Conservation (phyloP, 139 green algal species). For the Tetradesmus lagerheimii region DNA sequence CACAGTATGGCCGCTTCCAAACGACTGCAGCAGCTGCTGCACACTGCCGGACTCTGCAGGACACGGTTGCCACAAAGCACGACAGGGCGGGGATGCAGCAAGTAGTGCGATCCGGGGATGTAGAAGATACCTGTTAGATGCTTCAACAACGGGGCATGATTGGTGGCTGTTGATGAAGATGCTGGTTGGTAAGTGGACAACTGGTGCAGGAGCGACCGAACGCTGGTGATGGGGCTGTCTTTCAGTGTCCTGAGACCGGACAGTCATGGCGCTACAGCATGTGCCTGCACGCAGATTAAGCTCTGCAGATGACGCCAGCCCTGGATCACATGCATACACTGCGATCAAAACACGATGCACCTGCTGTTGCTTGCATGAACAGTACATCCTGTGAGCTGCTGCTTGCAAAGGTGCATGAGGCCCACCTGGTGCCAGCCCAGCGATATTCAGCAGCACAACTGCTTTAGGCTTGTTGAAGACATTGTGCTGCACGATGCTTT, state of each 20-base stretch:
- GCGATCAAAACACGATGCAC: neutral
- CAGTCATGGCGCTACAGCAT: no score
- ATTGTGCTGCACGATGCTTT: conserved; percentile 18
- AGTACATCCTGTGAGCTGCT: neutral
- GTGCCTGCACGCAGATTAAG: no score
- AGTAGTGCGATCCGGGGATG: no score
- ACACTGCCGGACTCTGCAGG: conserved; percentile 6
- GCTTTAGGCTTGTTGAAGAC: conserved; percentile 16
- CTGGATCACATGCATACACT: neutral
- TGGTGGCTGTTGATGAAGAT: no score
- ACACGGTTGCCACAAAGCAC: neutral
- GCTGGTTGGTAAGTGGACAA: no score
- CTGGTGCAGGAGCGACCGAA: no score
- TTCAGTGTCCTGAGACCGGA: no score
- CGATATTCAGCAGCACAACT: conserved; percentile 11
- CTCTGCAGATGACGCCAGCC: no score
- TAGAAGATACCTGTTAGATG: no score
- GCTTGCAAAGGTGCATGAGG: neutral
- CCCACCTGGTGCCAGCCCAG: conserved; percentile 8
- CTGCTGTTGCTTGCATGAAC: neutral
- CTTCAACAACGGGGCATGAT: no score
- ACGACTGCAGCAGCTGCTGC: conserved; percentile 1
- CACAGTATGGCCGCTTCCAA: neutral
- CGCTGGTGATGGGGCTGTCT: no score
- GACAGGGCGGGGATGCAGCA: neutral